Conservation (phyloP, 768 basidiomycete species). For the Sistotremastrum niveocremeum region DNA sequence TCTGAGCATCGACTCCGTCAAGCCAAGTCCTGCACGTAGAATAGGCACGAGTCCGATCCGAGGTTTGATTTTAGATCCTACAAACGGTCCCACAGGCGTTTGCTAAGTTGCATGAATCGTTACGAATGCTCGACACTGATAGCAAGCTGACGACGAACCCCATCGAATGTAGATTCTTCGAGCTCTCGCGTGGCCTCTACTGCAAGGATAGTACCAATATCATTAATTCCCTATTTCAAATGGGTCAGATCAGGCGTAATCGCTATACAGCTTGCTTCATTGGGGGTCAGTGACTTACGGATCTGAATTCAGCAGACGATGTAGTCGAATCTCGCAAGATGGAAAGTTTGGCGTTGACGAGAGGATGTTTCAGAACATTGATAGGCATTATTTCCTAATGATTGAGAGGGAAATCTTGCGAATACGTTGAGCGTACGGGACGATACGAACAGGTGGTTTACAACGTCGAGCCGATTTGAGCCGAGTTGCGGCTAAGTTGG, state of each 20-base stretch:
- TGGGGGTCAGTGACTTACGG: slow-evolving; percentile 45
- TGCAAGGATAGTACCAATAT: slow-evolving; percentile 67
- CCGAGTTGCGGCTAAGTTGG: too few species aligned
- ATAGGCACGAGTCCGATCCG: slow-evolving; percentile 83
- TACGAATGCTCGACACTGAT: slow-evolving; percentile 1
- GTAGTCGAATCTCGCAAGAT: slow-evolving; percentile 51
- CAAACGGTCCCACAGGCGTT: slow-evolving; percentile 72
- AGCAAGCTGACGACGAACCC: slow-evolving; percentile 33
- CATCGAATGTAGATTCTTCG: slow-evolving; percentile 46
- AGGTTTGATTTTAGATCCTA: slow-evolving; percentile 60
- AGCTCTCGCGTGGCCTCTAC: slow-evolving; percentile 67
- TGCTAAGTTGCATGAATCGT: slow-evolving; percentile 26
- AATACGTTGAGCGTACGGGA: too few species aligned
- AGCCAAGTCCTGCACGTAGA: slow-evolving; percentile 83
- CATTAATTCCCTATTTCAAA: slow-evolving; percentile 47
- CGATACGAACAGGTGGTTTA: too few species aligned
- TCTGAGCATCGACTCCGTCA: slow-evolving; percentile 77
- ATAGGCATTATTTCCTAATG: slow-evolving; percentile 12
- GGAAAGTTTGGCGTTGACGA: slow-evolving; percentile 62
- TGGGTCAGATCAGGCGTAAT: too few species aligned
- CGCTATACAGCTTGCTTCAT: too few species aligned
- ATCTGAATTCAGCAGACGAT: slow-evolving; percentile 62
- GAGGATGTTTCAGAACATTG: slow-evolving; percentile 51
- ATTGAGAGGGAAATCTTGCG: too few species aligned
- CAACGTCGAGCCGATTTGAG: too few species aligned